Conservation (phyloP, 805 yeast genomes). For the Candida sanyiensis region DNA sequence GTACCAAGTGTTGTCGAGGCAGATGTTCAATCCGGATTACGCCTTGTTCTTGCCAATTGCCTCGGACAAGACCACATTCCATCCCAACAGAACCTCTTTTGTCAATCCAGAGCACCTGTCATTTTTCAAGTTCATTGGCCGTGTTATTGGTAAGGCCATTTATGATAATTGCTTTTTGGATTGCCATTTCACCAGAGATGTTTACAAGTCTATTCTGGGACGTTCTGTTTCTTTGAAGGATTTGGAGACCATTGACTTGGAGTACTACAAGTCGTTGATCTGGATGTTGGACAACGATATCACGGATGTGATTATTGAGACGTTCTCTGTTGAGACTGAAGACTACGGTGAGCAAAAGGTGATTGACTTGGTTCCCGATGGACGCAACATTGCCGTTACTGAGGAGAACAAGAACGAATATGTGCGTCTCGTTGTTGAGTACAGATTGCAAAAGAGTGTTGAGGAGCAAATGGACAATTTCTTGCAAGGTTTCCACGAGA, state of each 20-base stretch:
- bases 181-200: conserved; percentile 93
- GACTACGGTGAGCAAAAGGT: conserved; percentile 87
- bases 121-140: conserved; percentile 90
- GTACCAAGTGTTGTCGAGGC: conserved; percentile 90
- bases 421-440: conserved; percentile 80
- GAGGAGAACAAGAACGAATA: conserved; percentile 89
- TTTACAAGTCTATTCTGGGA: conserved; percentile 81
- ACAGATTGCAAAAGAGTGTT: conserved; percentile 75
- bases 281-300: conserved; percentile 98
- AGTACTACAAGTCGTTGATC: conserved; percentile 82
- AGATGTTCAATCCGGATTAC: conserved; percentile 93
- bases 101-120: conserved; percentile 90
- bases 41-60: conserved; percentile 89
- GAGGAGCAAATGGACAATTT: conserved; percentile 83
- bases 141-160: conserved; percentile 91
- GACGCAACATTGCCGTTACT: conserved; percentile 78
- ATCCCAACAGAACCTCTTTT: conserved; percentile 88
- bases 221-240: conserved; percentile 80
- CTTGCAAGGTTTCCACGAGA: conserved; percentile 81
- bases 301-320: conserved; percentile 91
- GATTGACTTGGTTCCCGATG: conserved; percentile 78
- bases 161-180: conserved; percentile 81
- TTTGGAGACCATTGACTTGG: conserved; percentile 89
- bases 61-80: conserved; percentile 88
- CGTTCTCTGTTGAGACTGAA: conserved; percentile 87